Evolutionary conservation across 495 filamentous ascomycete species (phyloP).

Genomic region (Neurospora pannonica): DNA sequence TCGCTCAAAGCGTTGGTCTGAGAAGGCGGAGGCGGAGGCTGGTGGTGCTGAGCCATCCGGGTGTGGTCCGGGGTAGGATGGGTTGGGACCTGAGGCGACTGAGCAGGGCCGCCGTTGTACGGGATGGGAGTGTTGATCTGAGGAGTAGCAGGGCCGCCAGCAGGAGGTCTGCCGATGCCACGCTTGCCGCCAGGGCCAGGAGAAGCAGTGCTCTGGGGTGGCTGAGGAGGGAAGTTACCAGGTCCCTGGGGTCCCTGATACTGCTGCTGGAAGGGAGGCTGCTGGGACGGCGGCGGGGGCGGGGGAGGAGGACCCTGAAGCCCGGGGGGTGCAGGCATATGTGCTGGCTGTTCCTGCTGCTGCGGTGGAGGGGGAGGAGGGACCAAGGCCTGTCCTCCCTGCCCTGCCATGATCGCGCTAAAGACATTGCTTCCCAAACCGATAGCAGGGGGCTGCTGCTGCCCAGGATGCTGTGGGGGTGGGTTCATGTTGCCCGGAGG

Average conservation of each 20-base stretch:
- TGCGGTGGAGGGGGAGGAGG: slow-evolving; percentile 72
- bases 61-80: slow-evolving; percentile 62
- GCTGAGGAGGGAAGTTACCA: slow-evolving; percentile 47
- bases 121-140: slow-evolving; percentile 76
- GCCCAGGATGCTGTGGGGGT: slow-evolving; percentile 61
- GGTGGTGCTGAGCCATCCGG: slow-evolving; percentile 24
- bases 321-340: slow-evolving; percentile 54
- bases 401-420: slow-evolving; percentile 89
- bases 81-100: slow-evolving; percentile 70
- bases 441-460: slow-evolving; percentile 61
- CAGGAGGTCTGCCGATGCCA: slow-evolving; percentile 43
- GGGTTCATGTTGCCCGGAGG: slow-evolving; percentile 54
- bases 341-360: slow-evolving; percentile 43
- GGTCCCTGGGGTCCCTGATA: slow-evolving; percentile 39
- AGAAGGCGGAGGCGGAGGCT: slow-evolving; percentile 36
- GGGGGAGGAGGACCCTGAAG: slow-evolving; percentile 55
- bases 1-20: slow-evolving; percentile 73
- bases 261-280: slow-evolving; percentile 39
- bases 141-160: slow-evolving; percentile 75
- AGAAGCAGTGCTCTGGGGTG: slow-evolving; percentile 77
- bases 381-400: slow-evolving; percentile 73
- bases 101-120: slow-evolving; percentile 63
- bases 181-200: slow-evolving; percentile 69
- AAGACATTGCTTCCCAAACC: slow-evolving; percentile 92
- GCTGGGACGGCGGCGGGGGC: slow-evolving; percentile 43